These are phyloP conservation scores for Tulasnella sp. DNA, from an alignment of 768 basidiomycete genomes.

Conservation along the genomic window DNA sequence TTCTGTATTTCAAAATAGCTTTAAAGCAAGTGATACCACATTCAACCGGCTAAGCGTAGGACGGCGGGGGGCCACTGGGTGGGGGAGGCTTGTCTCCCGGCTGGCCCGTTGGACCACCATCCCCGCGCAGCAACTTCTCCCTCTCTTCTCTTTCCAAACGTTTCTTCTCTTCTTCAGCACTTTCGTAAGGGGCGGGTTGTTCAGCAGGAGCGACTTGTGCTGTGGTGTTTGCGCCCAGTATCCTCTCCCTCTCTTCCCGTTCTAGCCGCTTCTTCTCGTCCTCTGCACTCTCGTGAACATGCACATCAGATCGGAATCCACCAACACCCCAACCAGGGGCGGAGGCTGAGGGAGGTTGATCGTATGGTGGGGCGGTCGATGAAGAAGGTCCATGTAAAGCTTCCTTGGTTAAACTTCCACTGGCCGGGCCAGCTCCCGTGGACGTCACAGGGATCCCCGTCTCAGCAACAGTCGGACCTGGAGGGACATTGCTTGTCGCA, in stretches of 20 bases:
- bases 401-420: constrained; percentile 49
- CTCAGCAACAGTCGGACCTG: constrained; percentile 62
- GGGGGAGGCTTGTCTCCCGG: background rate
- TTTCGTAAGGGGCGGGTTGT: constrained; percentile 41
- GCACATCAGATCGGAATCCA: constrained; percentile 25
- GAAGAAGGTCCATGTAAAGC: constrained; percentile 13
- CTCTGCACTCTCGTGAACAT: constrained; percentile 20
- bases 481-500: constrained; percentile 29
- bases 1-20: background rate
- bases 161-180: constrained; percentile 63
- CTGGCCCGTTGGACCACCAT: constrained; percentile 7
- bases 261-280: constrained; percentile 26
- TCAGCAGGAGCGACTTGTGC: constrained; percentile 32
- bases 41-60: background rate
- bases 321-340: constrained; percentile 7
- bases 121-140: constrained; percentile 43
- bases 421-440: constrained; percentile 54
- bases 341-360: constrained; percentile 6
- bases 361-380: background rate
- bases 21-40: background rate
- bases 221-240: constrained; percentile 17
- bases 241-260: constrained; percentile 9
- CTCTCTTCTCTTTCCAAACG: constrained; percentile 65
- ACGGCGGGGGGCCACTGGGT: background rate
- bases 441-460: constrained; percentile 69